Conservation (phyloP, 805 yeast species). For the Spathaspora gorwiae region DNA sequence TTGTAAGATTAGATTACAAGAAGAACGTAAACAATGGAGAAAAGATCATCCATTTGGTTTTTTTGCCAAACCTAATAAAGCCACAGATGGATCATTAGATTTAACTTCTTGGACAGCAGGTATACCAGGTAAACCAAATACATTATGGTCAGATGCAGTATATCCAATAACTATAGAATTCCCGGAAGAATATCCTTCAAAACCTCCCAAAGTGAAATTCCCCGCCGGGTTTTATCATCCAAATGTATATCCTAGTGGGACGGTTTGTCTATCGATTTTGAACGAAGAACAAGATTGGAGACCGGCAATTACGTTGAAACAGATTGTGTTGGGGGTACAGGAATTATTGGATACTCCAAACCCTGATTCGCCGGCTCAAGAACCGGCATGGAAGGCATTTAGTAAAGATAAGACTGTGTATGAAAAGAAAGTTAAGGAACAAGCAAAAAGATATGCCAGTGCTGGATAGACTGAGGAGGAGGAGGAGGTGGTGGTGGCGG, state of each 20-base stretch:
- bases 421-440: conserved; percentile 73
- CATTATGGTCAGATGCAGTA: conserved; percentile 87
- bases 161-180: conserved; percentile 79
- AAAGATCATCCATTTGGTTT: conserved; percentile 98
- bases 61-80: conserved; percentile 82
- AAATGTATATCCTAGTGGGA: conserved; percentile 95
- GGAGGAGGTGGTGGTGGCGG: background rate
- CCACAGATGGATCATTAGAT: conserved; percentile 79
- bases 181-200: conserved; percentile 91
- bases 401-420: conserved; percentile 64
- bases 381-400: conserved; percentile 90
- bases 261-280: conserved; percentile 85
- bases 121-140: conserved; percentile 85
- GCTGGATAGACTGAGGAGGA: background rate
- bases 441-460: conserved; percentile 64
- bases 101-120: conserved; percentile 91
- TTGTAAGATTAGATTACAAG: conserved; percentile 80
- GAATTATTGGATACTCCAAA: conserved; percentile 87
- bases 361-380: conserved; percentile 95
- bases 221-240: conserved; percentile 94
- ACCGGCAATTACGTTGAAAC: conserved; percentile 90
- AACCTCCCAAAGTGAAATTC: conserved; percentile 91
- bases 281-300: conserved; percentile 98
- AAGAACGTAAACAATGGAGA: conserved; percentile 96
- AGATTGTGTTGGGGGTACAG: conserved; percentile 87